A percentile compares a stretch with the other conserved stretches of the same genome.
Evolutionary conservation across 129 eudicot genomes (phyloP).

Genomic region (Flaveria robusta): DNA sequence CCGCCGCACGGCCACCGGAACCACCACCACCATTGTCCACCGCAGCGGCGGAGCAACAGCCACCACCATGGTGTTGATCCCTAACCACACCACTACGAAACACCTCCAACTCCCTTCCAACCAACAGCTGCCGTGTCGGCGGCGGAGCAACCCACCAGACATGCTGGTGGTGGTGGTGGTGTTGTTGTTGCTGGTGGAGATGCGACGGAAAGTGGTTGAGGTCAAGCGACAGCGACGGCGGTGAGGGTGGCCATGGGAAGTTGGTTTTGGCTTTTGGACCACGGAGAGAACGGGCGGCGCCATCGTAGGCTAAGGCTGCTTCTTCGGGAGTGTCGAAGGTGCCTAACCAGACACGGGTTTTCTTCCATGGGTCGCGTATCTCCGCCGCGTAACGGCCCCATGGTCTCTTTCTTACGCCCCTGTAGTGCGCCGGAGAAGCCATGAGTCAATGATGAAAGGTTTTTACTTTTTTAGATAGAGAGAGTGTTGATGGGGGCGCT

Average conservation of each 20-base stretch:
- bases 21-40: conserved; percentile 25
- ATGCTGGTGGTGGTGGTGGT: conserved; percentile 10
- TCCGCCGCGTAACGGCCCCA: conserved; percentile 57
- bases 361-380: conserved; percentile 48
- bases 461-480: background rate
- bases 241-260: conserved; percentile 58
- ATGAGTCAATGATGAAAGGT: background rate
- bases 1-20: conserved; percentile 23
- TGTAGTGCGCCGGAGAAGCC: conserved; percentile 34
- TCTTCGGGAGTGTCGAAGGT: conserved; percentile 92
- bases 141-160: conserved; percentile 41
- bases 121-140: conserved; percentile 43
- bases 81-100: conserved; percentile 34
- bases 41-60: conserved; percentile 4
- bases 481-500: background rate
- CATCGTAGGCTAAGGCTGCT: conserved; percentile 91
- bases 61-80: conserved; percentile 15
- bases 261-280: conserved; percentile 86
- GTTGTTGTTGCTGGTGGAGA: conserved; percentile 34
- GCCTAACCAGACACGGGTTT: conserved; percentile 83
- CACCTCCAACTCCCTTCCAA: conserved; percentile 37
- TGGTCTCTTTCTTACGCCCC: conserved; percentile 49
- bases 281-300: conserved; percentile 88
- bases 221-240: conserved; percentile 53
- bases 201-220: conserved; percentile 53